Base-by-base conservation (phyloP, 768 basidiomycete genomes). In the Sistotremastrum niveocremeum region DNA sequence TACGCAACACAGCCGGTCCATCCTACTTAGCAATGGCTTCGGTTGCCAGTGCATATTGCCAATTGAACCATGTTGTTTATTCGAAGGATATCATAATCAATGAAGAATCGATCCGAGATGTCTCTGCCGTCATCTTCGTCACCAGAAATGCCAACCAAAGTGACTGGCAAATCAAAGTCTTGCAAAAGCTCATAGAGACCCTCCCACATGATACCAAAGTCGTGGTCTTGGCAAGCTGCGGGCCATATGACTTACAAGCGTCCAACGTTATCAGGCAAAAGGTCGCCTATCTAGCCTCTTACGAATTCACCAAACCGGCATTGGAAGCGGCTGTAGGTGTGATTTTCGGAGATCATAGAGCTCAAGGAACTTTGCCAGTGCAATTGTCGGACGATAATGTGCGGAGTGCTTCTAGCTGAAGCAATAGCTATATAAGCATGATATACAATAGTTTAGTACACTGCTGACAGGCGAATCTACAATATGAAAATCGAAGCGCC, bases 211-310 rank as follows among this genome's bases (percentile, higher is more conserved):
- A 32, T 1, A 54, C 61, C 11, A 61, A 63, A 11, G 57, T 79
- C 34, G 63, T 79, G 1, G 56, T 81, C 9, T 49, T 83, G 0
- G 69, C 76, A 12, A 79, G 75, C 35, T 79, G 79, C 54, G 73
- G 70, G n/a, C 81, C 81, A 31, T 84, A 82, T 52, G 80, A 83
- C 50, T 47, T 79, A 7, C 60, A 67, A 9, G 60, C 55, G 6
- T 20, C 20, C 1, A 1, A 20, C 20, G 20, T 1, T 20, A 20
- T 20, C 20, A 20, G 20, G 20, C 20, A 20, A 20, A 20, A 2
- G 20, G 52, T 59, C 9, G 48, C 37, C 4, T 73, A 68, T 34
- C 51, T 81, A 3, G 70, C 65, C 11, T 74, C 73, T 38, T 80
- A 76, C 56, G 80, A 83, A 57, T 77, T 73, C 49, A 81, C 79